phyloP scores from a whole-genome alignment of 371 early-diverging fungal genomes.

The Lichtheimia ramosa region DNA sequence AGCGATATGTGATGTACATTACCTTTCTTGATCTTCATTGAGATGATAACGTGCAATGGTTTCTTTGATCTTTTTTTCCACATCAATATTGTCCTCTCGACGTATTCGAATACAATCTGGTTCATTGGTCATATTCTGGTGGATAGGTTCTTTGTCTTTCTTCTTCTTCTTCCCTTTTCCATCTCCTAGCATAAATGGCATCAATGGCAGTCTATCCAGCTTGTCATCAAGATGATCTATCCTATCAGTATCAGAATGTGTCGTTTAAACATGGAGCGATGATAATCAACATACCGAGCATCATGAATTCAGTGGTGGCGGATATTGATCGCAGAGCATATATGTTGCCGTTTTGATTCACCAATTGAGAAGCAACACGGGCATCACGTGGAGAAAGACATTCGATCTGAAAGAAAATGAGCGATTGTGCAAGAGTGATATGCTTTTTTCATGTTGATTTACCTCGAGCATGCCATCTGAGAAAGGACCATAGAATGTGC shows the following conservation, averaged over 20 bases:
- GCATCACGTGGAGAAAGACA: constrained; percentile 52
- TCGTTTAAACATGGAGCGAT: too few species aligned
- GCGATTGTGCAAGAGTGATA: neutral
- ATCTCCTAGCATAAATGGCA: constrained; percentile 33
- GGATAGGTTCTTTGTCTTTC: constrained; percentile 3
- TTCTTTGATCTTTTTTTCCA: constrained; percentile 38
- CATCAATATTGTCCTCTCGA: constrained; percentile 43
- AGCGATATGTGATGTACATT: constrained; percentile 43
- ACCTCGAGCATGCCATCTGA: constrained; percentile 54
- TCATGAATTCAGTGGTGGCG: constrained; percentile 72
- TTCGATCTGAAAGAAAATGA: constrained; percentile 22
- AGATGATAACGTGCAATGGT: constrained; percentile 42
- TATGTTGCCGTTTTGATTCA: constrained; percentile 22
- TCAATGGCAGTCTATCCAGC: constrained; percentile 46
- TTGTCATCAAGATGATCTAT: constrained; percentile 50
- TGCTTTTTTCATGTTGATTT: neutral
- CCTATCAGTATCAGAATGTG: neutral
- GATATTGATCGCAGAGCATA: constrained; percentile 68
- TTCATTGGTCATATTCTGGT: constrained; percentile 18
- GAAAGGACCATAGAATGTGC: constrained; percentile 62
- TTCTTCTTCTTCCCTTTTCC: constrained; percentile 19
- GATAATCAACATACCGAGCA: constrained; percentile 49
- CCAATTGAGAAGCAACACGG: constrained; percentile 26
- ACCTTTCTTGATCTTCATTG: constrained; percentile 67
- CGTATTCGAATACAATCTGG: constrained; percentile 34